Evolutionary conservation across 768 basidiomycete species (phyloP).

Genomic region (Hygrophoropsis aurantiaca): DNA sequence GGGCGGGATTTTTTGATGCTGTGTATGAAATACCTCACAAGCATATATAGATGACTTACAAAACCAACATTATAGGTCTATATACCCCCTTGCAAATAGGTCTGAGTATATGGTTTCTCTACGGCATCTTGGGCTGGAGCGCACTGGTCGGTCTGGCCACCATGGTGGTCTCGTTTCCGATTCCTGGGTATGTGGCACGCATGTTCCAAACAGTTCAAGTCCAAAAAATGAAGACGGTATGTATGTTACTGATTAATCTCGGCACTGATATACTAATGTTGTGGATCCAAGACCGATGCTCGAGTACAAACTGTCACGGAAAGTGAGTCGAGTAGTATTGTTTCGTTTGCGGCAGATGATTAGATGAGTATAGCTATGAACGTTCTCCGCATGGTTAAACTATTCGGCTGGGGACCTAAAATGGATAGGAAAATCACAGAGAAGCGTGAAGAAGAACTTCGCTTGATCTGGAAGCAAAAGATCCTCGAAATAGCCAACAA

Average conservation of each 20-base stretch:
- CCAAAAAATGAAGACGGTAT: slow-evolving; percentile 46
- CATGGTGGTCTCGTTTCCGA: slow-evolving; percentile 52
- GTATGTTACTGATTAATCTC: not conserved
- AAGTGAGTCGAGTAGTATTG: slow-evolving; percentile 35
- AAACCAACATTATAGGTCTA: not conserved
- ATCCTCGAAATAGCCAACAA: slow-evolving; percentile 45
- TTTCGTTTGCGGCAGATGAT: slow-evolving; percentile 1
- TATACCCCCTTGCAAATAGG: slow-evolving; percentile 11
- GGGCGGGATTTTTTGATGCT: too few relatives aligned
- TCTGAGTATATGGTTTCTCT: too few relatives aligned
- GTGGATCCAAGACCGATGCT: slow-evolving; percentile 44
- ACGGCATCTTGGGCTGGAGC: too few relatives aligned
- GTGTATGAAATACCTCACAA: not conserved
- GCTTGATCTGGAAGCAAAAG: slow-evolving; percentile 51
- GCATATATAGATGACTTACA: not conserved
- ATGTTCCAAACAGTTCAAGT: slow-evolving; percentile 46
- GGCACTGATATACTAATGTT: not conserved
- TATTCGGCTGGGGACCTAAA: slow-evolving; percentile 67
- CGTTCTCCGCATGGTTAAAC: slow-evolving; percentile 66
- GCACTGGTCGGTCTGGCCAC: slow-evolving; percentile 57
- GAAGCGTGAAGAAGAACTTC: slow-evolving; percentile 62
- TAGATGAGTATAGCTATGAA: slow-evolving; percentile 41
- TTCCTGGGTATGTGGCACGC: slow-evolving; percentile 58
- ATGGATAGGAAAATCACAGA: slow-evolving; percentile 51
- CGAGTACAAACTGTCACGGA: slow-evolving; percentile 63